phyloP scores from a whole-genome alignment of 495 filamentous ascomycete species.

The Aspergillus incahuasiensis region DNA sequence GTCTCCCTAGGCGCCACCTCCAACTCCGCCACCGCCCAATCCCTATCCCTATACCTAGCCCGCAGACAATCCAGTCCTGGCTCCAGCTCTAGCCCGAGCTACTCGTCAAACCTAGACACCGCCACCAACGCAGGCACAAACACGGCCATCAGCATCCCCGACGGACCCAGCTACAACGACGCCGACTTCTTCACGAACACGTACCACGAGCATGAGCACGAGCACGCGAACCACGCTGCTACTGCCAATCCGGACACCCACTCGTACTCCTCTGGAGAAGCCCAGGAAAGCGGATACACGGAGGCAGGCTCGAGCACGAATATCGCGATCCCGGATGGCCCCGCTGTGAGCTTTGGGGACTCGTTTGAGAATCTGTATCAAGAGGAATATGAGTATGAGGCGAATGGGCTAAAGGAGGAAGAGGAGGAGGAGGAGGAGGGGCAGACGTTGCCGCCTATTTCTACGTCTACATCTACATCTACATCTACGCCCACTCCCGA shows the following conservation, averaged over 20 bases:
- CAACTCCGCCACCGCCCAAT: neutral
- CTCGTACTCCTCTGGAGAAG: too few species aligned
- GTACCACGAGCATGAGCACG: slow-evolving; percentile 15
- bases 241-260: too few species aligned
- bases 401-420: slow-evolving; percentile 8
- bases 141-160: slow-evolving; percentile 26
- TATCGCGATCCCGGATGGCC: slow-evolving; percentile 33
- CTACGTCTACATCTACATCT: too few species aligned
- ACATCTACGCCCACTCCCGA: too few species aligned
- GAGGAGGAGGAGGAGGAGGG: too few species aligned
- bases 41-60: too few species aligned
- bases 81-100: too few species aligned
- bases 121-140: slow-evolving; percentile 23
- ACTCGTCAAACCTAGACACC: neutral
- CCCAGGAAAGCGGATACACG: slow-evolving; percentile 9
- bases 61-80: slow-evolving; percentile 12
- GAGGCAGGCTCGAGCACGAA: slow-evolving; percentile 19
- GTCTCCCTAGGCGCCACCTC: too few species aligned
- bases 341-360: slow-evolving; percentile 18
- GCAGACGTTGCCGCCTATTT: too few species aligned
- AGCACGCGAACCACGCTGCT: too few species aligned
- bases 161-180: slow-evolving; percentile 22
- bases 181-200: slow-evolving; percentile 12
- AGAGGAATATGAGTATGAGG: neutral
- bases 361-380: slow-evolving; percentile 15